Evolutionary conservation across 2,329 filamentous ascomycete species (phyloP).

Genomic region (Cladosporium sp.): DNA sequence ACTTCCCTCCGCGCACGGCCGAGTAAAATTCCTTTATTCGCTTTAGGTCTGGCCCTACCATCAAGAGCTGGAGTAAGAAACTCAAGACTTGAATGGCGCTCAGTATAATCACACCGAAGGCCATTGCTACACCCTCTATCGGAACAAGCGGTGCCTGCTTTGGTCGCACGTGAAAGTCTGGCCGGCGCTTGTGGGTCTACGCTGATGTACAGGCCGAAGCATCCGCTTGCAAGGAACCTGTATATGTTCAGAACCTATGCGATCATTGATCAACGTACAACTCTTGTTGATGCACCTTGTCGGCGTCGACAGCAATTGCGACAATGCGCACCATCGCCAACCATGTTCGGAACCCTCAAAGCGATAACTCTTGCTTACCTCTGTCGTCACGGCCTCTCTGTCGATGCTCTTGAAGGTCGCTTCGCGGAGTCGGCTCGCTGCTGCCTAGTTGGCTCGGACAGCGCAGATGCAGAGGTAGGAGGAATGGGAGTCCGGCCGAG

Average conservation of each 20-base stretch:
- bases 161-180: not conserved
- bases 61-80: not conserved
- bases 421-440: not conserved
- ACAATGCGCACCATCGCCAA: not conserved
- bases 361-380: not conserved
- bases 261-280: not conserved
- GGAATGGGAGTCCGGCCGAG: not conserved
- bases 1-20: not conserved
- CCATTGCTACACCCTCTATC: not conserved
- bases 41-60: not conserved
- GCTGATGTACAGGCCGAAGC: not conserved
- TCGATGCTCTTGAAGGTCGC: not conserved
- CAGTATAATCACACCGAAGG: not conserved
- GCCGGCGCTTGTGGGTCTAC: not conserved
- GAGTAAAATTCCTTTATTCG: not conserved
- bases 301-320: not conserved
- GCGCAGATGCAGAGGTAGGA: not conserved
- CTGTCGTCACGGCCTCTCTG: not conserved
- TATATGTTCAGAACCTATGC: not conserved
- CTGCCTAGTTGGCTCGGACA: not conserved
- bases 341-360: not conserved
- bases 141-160: not conserved
- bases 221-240: not conserved
- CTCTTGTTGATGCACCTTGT: not conserved
- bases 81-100: not conserved